Conservation (phyloP, 371 early-diverging fungal genomes). For the Rhizopus arrhizus region DNA sequence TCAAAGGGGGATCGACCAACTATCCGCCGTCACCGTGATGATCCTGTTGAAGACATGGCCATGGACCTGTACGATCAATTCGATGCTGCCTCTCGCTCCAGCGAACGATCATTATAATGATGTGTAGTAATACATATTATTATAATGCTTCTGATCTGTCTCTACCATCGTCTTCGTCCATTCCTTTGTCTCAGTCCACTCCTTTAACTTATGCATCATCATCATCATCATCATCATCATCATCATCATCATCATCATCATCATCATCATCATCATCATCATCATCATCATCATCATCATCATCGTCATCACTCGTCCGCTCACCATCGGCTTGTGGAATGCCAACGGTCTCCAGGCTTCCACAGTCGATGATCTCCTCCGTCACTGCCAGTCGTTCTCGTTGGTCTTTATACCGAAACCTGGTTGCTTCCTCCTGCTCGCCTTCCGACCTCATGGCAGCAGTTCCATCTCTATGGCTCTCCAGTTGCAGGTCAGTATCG, state of each 20-base stretch:
- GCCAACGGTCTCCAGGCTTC: not conserved
- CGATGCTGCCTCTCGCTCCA: too few species aligned
- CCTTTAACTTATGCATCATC: not conserved
- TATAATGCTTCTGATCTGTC: too few species aligned
- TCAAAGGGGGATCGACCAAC: too few species aligned
- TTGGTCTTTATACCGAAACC: constrained; percentile 13
- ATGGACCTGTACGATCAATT: too few species aligned
- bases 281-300: not conserved
- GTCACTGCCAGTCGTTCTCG: not conserved
- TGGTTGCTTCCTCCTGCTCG: constrained; percentile 10
- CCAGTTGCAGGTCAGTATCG: not conserved
- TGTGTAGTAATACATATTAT: too few species aligned
- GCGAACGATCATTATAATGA: too few species aligned
- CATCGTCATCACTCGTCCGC: not conserved
- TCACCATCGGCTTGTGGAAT: not conserved
- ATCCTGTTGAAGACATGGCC: too few species aligned
- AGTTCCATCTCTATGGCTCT: constrained; percentile 23
- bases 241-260: not conserved
- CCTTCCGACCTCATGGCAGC: constrained; percentile 13
- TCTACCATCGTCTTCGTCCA: too few species aligned
- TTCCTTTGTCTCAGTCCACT: too few species aligned
- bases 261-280: not conserved
- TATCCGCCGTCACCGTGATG: too few species aligned
- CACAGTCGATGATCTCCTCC: not conserved
- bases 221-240: not conserved